Percentiles rank a stretch among this genome's conserved stretches.
These are phyloP conservation scores for Letharia columbiana DNA, from an alignment of 495 filamentous ascomycete genomes.

Conservation along the genomic window DNA sequence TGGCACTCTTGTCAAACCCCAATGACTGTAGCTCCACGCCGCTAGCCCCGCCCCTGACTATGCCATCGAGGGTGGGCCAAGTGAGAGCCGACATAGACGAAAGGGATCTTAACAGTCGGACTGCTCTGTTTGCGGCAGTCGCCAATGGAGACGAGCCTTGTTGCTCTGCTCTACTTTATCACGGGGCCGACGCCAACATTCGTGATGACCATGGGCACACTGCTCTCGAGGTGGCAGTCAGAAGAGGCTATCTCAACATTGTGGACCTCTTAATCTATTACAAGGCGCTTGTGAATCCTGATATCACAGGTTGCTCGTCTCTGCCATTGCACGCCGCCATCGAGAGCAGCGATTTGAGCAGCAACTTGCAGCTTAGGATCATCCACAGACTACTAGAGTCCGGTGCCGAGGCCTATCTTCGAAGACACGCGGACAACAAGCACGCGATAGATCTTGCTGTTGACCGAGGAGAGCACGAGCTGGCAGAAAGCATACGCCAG, in stretches of 20 bases:
- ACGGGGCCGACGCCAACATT: constrained; percentile 4
- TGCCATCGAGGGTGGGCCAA: background rate
- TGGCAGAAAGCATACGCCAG: constrained; percentile 4
- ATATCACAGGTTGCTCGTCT: constrained; percentile 2
- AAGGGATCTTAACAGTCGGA: constrained; percentile 4
- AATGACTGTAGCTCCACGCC: background rate
- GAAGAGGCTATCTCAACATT: background rate
- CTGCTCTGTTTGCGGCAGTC: constrained; percentile 8
- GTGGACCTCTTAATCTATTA: background rate
- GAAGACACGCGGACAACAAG: background rate
- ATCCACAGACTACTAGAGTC: constrained; percentile 1
- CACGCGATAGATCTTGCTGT: constrained; percentile 7
- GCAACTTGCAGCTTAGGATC: constrained; percentile 2
- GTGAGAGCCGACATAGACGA: background rate
- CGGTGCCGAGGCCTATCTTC: constrained; percentile 1
- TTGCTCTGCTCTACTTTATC: background rate
- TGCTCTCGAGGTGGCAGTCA: constrained; percentile 8
- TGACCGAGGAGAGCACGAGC: background rate
- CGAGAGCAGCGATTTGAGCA: constrained; percentile 8
- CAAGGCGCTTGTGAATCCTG: constrained; percentile 1
- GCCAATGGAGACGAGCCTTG: constrained; percentile 5
- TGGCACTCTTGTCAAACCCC: background rate
- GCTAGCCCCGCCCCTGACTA: background rate
- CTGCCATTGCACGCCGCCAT: constrained; percentile 11
- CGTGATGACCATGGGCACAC: constrained; percentile 8